Evolutionary conservation across 2,329 filamentous ascomycete species (phyloP).

Genomic region (Verticillium klebahnii): DNA sequence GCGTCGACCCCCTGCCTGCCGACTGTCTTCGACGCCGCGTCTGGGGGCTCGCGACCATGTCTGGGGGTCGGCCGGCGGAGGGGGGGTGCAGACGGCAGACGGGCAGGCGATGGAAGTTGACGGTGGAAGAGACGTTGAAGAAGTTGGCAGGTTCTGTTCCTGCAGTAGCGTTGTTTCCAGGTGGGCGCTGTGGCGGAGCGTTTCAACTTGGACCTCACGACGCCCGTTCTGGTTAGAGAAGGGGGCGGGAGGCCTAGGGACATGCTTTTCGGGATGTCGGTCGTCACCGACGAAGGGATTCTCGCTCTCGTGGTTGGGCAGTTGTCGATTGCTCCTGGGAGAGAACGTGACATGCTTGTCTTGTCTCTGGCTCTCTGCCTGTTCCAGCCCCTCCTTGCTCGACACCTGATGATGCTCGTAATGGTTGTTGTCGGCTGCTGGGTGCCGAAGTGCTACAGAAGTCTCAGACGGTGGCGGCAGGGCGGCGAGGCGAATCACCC

Average conservation of each 20-base stretch:
- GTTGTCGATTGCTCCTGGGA: not conserved
- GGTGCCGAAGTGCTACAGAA: not conserved
- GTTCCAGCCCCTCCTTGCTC: not conserved
- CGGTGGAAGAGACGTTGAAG: not conserved
- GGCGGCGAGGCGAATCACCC: not conserved
- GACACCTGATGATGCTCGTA: not conserved
- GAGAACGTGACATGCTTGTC: not conserved
- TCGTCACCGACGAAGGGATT: not conserved
- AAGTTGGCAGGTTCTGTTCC: constrained; percentile 5
- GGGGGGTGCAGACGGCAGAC: not conserved
- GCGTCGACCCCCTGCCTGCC: not conserved
- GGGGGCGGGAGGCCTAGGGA: not conserved
- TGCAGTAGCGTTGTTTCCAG: constrained; percentile 10
- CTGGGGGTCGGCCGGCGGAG: not conserved
- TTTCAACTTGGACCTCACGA: constrained; percentile 11
- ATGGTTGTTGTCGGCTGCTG: not conserved
- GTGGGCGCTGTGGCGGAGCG: constrained; percentile 12
- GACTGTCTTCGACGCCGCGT: not conserved
- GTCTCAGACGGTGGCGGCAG: not conserved
- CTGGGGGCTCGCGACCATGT: not conserved
- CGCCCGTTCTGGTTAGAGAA: not conserved
- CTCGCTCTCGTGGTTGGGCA: not conserved
- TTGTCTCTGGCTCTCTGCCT: not conserved
- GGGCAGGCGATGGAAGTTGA: not conserved
- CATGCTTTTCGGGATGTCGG: not conserved